phyloP scores from a whole-genome alignment of 2,329 filamentous ascomycete species.

The Phialemoniopsis sp. region DNA sequence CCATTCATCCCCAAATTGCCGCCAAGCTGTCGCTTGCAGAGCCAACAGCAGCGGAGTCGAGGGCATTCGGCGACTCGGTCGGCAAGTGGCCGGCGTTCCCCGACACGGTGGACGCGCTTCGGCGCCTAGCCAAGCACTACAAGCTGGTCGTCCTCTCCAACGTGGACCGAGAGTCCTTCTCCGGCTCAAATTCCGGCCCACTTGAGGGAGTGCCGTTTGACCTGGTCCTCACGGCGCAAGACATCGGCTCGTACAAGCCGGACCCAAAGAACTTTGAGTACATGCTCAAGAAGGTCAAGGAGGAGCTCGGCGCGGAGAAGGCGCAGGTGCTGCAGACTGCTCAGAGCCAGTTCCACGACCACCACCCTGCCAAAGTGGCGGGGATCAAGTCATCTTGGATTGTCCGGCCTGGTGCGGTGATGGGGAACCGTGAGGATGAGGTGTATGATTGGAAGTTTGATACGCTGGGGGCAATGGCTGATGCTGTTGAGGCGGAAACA shows the following conservation, averaged over 20 bases:
- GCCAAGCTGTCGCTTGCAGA: constrained; percentile 29
- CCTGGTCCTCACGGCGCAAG: constrained; percentile 64
- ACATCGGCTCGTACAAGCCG: constrained; percentile 71
- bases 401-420: constrained; percentile 34
- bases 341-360: constrained; percentile 66
- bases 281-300: constrained; percentile 48
- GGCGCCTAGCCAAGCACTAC: constrained; percentile 42
- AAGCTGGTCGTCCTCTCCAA: constrained; percentile 60
- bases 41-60: constrained; percentile 30
- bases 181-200: constrained; percentile 19
- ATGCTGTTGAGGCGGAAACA: constrained; percentile 40
- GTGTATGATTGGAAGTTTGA: constrained; percentile 53
- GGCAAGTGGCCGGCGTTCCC: constrained; percentile 52
- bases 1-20: constrained; percentile 41
- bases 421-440: constrained; percentile 33
- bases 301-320: constrained; percentile 50
- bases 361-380: constrained; percentile 56
- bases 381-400: constrained; percentile 62
- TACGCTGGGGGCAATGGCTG: constrained; percentile 56
- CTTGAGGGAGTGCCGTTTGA: constrained; percentile 53
- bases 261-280: constrained; percentile 60
- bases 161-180: constrained; percentile 42
- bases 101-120: constrained; percentile 52
- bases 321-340: constrained; percentile 59
- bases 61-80: constrained; percentile 46